Base-by-base conservation (phyloP, 805 yeast species). In the Spencermartinsiella europaea region DNA sequence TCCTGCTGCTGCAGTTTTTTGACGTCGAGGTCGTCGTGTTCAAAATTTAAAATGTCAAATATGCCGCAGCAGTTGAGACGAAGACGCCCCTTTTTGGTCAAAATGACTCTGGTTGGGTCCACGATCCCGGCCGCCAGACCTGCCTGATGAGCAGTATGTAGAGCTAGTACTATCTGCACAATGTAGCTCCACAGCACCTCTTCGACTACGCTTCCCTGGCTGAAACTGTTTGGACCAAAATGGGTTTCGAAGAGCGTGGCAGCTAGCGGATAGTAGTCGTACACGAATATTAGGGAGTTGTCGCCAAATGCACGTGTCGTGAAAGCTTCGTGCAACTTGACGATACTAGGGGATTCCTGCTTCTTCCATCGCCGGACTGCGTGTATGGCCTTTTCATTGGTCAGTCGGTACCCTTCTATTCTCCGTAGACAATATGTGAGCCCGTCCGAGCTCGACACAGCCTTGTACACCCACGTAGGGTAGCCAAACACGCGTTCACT, bases 221-320 rank as follows among this genome's bases (percentile, higher is more conserved):
- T 21, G 52, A 38, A 38, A 31, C 45, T 28, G 52, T 58, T 70
- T 38, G 75, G 67, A 40, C 73, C 70, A 54, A 80, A 72, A 67
- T 87, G 93, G 16, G 74, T 72, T 50, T 88, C 95, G 47, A 72
- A 69, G 40, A 91, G 67, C 1, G 95, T 85, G 46, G 70, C 69
- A 0, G 95, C 75, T 50, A 79, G 71, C 20, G 99, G 97, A 63
- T 76, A 85, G 63, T 80, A 93, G 60, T 91, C 97, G 65, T 88
- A 87, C 3, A 85, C 83, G 38, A 89, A 69, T 36, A 88, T 75
- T 47, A 93, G 71, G 0, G 93, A 81, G 40, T 74, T 73, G 56
- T 85, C 93, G 38, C 87, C 91, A 69, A 93, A 93, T 3, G 88
- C 83, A 47, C 88, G 77, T 4, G 91, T 80, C 1, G 96, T 83